phyloP scores from a whole-genome alignment of 192 early-diverging fungal genomes.

The Coemansia asiatica region DNA sequence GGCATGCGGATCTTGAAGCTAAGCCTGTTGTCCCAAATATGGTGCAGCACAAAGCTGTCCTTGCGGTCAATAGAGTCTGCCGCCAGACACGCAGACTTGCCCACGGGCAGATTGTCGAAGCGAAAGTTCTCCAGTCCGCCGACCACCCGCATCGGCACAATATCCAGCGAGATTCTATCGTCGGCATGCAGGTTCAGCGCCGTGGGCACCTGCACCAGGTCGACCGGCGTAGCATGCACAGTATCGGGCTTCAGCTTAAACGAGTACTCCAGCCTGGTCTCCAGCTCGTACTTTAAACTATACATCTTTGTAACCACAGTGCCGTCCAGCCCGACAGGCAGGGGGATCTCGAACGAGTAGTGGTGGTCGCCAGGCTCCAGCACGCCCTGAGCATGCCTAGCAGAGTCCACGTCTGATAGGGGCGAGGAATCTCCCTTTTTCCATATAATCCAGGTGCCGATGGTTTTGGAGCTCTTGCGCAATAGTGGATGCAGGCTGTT shows the following conservation, averaged over 20 bases:
- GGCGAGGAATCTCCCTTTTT: constrained; percentile 6
- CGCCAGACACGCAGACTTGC: constrained; percentile 22
- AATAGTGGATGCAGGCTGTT: constrained; percentile 23
- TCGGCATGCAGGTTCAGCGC: constrained; percentile 37
- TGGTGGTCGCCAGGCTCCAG: constrained; percentile 34
- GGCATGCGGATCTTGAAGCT: constrained; percentile 28
- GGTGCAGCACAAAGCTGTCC: constrained; percentile 30
- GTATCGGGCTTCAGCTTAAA: constrained; percentile 42
- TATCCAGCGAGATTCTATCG: constrained; percentile 36
- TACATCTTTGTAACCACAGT: constrained; percentile 24
- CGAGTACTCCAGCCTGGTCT: constrained; percentile 38
- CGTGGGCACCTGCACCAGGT: constrained; percentile 42
- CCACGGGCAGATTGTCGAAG: constrained; percentile 25
- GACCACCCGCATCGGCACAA: background rate
- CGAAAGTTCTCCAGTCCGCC: background rate
- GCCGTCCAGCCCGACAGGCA: constrained; percentile 37
- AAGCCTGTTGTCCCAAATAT: constrained; percentile 35
- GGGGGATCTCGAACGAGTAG: constrained; percentile 39
- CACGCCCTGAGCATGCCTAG: constrained; percentile 8
- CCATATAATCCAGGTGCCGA: constrained; percentile 37
- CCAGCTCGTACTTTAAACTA: constrained; percentile 33
- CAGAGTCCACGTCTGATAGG: background rate
- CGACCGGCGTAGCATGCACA: constrained; percentile 7
- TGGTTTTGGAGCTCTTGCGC: constrained; percentile 33
- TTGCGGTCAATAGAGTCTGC: constrained; percentile 26